These are phyloP conservation scores for Zychaea mexicana DNA, from an alignment of 371 early-diverging fungal species.

Conservation along the genomic window DNA sequence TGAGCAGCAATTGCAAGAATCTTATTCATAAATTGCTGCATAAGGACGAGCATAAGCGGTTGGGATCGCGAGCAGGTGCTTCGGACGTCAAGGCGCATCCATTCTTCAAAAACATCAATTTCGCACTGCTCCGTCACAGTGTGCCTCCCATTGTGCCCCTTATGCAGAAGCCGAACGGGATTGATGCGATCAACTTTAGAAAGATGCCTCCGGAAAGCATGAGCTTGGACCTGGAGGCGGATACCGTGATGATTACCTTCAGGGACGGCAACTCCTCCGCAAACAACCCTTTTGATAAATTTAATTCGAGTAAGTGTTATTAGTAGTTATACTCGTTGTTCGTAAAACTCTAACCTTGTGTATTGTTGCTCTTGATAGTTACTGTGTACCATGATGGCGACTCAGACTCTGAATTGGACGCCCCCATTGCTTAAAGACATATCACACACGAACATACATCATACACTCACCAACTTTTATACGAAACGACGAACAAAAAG, in stretches of 20 bases:
- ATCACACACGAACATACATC: too few relatives aligned
- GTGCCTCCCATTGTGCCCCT: slow-evolving; percentile 91
- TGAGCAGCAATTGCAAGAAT: slow-evolving; percentile 63
- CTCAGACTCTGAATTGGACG: slow-evolving; percentile 43
- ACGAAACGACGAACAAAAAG: too few relatives aligned
- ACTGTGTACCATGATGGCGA: slow-evolving; percentile 70
- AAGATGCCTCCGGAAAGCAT: slow-evolving; percentile 64
- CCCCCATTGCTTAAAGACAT: neutral
- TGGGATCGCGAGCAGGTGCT: slow-evolving; percentile 91
- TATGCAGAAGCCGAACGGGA: slow-evolving; percentile 53
- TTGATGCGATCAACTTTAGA: slow-evolving; percentile 73
- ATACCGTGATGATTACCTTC: slow-evolving; percentile 43
- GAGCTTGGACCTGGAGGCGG: slow-evolving; percentile 64
- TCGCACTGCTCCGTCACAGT: slow-evolving; percentile 87
- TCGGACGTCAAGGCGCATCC: slow-evolving; percentile 93
- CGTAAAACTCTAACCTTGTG: neutral
- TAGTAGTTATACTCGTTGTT: neutral
- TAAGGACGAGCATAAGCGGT: slow-evolving; percentile 84
- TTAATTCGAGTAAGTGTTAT: slow-evolving; percentile 58
- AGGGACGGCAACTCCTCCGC: slow-evolving; percentile 40
- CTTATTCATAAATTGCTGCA: slow-evolving; percentile 82
- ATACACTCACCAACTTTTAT: too few relatives aligned
- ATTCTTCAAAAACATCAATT: slow-evolving; percentile 92
- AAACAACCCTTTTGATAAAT: slow-evolving; percentile 66
- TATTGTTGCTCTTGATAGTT: slow-evolving; percentile 33